phyloP scores from a whole-genome alignment of 2,329 filamentous ascomycete genomes.

The Zasmidium cellare region DNA sequence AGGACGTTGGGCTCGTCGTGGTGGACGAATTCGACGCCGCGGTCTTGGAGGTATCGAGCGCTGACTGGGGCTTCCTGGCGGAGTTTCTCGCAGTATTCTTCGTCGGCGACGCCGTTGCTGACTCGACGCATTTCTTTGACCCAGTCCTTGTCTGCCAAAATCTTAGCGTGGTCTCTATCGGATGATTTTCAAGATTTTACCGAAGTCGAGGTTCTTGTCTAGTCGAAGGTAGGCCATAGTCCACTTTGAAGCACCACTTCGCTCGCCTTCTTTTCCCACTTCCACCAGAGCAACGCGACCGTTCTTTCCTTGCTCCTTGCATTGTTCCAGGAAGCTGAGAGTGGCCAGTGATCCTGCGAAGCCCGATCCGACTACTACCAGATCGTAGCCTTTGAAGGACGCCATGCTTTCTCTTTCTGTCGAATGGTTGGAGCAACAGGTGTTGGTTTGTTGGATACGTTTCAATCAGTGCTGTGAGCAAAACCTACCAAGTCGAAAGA shows the following conservation, averaged over 20 bases:
- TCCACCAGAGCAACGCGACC: conserved; percentile 43
- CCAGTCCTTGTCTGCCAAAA: conserved; percentile 39
- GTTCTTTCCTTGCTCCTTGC: conserved; percentile 35
- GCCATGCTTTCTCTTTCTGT: conserved; percentile 22
- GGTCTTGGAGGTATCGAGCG: conserved; percentile 39
- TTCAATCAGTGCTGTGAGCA: background rate
- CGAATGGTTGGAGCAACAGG: background rate
- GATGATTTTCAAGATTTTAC: conserved; percentile 16
- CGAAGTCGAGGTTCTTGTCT: conserved; percentile 39
- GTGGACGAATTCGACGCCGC: conserved; percentile 39
- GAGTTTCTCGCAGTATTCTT: conserved; percentile 43
- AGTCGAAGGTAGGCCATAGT: conserved; percentile 45
- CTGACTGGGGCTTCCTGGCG: conserved; percentile 39
- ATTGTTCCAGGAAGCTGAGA: conserved; percentile 43
- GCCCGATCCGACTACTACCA: conserved; percentile 43
- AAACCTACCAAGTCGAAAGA: background rate
- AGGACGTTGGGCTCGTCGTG: conserved; percentile 43
- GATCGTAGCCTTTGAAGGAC: conserved; percentile 36
- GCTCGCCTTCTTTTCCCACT: conserved; percentile 41
- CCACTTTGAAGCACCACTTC: conserved; percentile 43
- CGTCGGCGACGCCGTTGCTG: conserved; percentile 41
- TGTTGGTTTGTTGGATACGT: background rate
- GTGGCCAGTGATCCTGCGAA: conserved; percentile 44
- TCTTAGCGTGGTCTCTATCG: too few species aligned
- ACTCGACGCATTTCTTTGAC: conserved; percentile 38